These are phyloP conservation scores for Boletus reticulatus DNA, from an alignment of 768 basidiomycete genomes.

Conservation along the genomic window DNA sequence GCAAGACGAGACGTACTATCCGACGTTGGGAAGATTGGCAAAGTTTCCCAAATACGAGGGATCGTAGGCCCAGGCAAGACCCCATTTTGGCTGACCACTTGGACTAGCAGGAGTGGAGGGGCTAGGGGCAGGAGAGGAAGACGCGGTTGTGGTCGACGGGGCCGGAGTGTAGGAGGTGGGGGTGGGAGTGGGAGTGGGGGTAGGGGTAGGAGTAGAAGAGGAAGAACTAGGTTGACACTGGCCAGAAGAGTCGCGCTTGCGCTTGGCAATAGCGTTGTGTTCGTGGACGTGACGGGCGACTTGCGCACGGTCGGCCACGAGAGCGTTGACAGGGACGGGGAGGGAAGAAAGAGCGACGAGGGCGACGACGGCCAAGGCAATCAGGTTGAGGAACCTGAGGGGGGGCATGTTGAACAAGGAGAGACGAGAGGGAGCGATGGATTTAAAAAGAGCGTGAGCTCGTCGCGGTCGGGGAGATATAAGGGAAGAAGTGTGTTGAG, in stretches of 20 bases:
- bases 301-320: conserved; percentile 40
- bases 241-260: conserved; percentile 43
- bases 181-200: not conserved
- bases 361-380: conserved; percentile 58
- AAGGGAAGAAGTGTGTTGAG: too few relatives aligned
- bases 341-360: conserved; percentile 51
- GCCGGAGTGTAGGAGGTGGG: not conserved
- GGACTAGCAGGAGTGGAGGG: not conserved
- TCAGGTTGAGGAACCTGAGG: conserved; percentile 51
- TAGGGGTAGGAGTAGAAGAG: conserved; percentile 8
- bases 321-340: conserved; percentile 48
- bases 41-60: conserved; percentile 44
- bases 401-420: conserved; percentile 39
- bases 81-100: conserved; percentile 42
- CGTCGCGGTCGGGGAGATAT: conserved; percentile 9
- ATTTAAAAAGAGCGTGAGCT: conserved; percentile 12
- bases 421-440: not conserved
- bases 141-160: conserved; percentile 12
- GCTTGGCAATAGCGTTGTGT: conserved; percentile 49
- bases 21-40: conserved; percentile 35
- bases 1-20: conserved; percentile 34
- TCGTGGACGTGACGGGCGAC: conserved; percentile 45
- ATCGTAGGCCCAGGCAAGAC: conserved; percentile 48
- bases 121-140: not conserved
- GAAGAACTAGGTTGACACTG: conserved; percentile 59